A percentile compares a stretch with the other conserved stretches of the same genome.
Evolutionary conservation across 371 early-diverging fungal species (phyloP).

Genomic region (Ordospora pajunii): DNA sequence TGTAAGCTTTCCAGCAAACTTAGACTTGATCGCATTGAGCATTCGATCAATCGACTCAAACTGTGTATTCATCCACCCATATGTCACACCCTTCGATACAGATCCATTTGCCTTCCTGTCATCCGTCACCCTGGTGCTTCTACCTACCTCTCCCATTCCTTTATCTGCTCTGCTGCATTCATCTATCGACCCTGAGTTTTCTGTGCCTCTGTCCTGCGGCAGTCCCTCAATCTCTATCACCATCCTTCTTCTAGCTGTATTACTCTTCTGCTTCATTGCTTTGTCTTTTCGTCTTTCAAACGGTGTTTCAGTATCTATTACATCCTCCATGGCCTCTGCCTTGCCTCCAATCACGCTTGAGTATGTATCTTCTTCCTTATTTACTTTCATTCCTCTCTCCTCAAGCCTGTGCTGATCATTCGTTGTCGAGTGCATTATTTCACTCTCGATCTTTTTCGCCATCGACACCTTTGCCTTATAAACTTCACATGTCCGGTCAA

Average conservation of each 20-base stretch:
- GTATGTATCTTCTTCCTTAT: constrained; percentile 64
- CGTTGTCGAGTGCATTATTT: constrained; percentile 68
- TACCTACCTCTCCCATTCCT: background rate
- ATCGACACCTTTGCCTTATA: constrained; percentile 75
- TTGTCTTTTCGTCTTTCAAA: too few relatives aligned
- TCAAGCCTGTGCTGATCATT: constrained; percentile 77
- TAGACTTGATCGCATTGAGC: background rate
- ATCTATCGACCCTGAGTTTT: too few relatives aligned
- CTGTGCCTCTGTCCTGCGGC: background rate
- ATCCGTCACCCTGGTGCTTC: background rate
- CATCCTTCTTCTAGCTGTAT: background rate
- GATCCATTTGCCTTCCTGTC: background rate
- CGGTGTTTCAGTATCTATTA: too few relatives aligned
- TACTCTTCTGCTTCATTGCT: background rate
- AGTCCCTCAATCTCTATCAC: background rate
- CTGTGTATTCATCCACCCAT: constrained; percentile 5
- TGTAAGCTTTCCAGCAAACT: background rate
- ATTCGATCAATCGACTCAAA: background rate
- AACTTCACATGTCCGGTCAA: constrained; percentile 73
- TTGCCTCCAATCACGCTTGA: constrained; percentile 18
- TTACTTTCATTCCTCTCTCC: constrained; percentile 70
- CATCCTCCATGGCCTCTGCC: background rate
- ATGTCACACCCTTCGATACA: background rate
- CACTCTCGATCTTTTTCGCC: constrained; percentile 75
- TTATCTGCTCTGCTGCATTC: background rate